Base-by-base conservation (phyloP, 495 filamentous ascomycete species). In the Talaromyces stipitatus region DNA sequence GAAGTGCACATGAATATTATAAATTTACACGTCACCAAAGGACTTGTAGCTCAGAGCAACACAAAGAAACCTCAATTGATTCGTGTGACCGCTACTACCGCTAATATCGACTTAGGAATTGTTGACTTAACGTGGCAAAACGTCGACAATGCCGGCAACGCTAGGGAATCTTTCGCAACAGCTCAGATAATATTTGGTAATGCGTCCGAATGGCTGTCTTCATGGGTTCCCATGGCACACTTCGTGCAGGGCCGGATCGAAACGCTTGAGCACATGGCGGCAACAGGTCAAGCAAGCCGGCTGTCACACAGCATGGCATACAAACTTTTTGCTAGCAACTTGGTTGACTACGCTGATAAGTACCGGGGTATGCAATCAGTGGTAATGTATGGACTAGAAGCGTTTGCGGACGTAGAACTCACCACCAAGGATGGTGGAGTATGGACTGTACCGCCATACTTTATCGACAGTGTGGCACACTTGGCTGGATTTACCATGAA, bases 401-500 rank as follows among this genome's bases (percentile, higher is more conserved):
- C 70, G 0, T 60, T 58, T 26, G 75, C 77, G 2, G 65, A 73
- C 8, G 60, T 81, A 8, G 38, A 41, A 1, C 69, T 80, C 3
- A 61, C 57, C 10, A 30, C 60, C 1, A 60, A 67, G 0, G 43
- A 22, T 20, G 55, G 59, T 22, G 72, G 67, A n/a, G 61, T 43
- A 0, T 77, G 66, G 62, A 65, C 62, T 27, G 59, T 63, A 8
- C 62, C 69, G 2, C 76, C 76, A 0, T 64, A 77, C 52, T 73
- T 61, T 50, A 77, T 78, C 50, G 77, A 80, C 48, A 71, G 66
- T 22, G 58, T 77, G 9, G 62, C 59, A 0, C 75, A 78, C 57
- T 41, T 80, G 0, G 67, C 68, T 2, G 76, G 77, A 0, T 69
- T 77, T 30, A 58, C 70, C n/a, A 58, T 74, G 57, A 75, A 77